Percentiles rank a stretch among this genome's conserved stretches.
phyloP scores from a whole-genome alignment of 148 eudicot species.

The Drosera capensis region DNA sequence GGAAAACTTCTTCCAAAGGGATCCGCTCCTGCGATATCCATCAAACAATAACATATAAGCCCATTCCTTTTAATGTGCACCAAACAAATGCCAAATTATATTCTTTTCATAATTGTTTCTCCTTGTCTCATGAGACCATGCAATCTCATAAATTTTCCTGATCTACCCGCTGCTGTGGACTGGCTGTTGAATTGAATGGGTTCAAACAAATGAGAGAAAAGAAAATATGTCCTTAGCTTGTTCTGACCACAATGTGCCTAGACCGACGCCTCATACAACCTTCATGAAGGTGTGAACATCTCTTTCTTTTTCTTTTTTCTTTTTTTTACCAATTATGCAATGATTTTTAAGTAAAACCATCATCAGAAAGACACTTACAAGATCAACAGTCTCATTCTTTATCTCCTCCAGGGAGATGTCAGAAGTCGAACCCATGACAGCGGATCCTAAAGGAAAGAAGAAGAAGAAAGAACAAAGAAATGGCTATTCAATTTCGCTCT shows the following conservation, averaged over 20 bases:
- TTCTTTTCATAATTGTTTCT: too few relatives aligned
- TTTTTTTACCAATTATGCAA: not conserved
- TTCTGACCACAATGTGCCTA: too few relatives aligned
- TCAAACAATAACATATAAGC: not conserved
- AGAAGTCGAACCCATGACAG: constrained; percentile 15
- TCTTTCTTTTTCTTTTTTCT: not conserved
- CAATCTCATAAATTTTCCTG: too few relatives aligned
- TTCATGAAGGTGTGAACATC: not conserved
- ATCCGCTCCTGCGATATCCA: constrained; percentile 28
- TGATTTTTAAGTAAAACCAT: too few relatives aligned
- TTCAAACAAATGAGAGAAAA: too few relatives aligned
- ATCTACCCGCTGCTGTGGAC: too few relatives aligned
- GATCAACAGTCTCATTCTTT: constrained; percentile 40
- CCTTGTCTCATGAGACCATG: too few relatives aligned
- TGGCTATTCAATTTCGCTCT: not conserved
- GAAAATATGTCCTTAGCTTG: too few relatives aligned
- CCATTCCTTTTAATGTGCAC: too few relatives aligned
- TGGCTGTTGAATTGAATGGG: too few relatives aligned
- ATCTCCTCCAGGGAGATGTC: constrained; percentile 33
- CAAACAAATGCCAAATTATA: too few relatives aligned
- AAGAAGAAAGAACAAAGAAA: constrained; percentile 4
- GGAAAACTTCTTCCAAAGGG: constrained; percentile 50
- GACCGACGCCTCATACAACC: too few relatives aligned
- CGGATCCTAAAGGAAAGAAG: not conserved
- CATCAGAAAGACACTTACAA: constrained; percentile 17